phyloP scores from a whole-genome alignment of 306 rosid species.

The Canavalia gladiata region DNA sequence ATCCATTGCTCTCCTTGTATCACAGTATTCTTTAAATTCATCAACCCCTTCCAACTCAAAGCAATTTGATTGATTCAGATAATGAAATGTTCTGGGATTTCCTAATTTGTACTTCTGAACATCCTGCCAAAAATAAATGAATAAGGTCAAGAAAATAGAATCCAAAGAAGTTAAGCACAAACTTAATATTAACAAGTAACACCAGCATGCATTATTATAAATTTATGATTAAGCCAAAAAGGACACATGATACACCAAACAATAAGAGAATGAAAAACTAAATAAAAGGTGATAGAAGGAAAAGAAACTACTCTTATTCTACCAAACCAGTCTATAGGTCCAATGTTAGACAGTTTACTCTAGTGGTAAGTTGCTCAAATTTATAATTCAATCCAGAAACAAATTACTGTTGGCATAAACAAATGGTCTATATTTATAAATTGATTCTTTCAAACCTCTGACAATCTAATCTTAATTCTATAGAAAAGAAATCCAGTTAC shows the following conservation, averaged over 20 bases:
- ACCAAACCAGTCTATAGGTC: slow-evolving; percentile 28
- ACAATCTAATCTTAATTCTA: slow-evolving; percentile 41
- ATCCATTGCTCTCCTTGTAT: slow-evolving; percentile 93
- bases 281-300: neutral
- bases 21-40: slow-evolving; percentile 81
- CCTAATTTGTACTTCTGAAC: slow-evolving; percentile 85
- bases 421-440: slow-evolving; percentile 41
- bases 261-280: slow-evolving; percentile 27
- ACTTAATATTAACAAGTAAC: slow-evolving; percentile 1
- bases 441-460: slow-evolving; percentile 31
- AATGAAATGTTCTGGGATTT: slow-evolving; percentile 85
- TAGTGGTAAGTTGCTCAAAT: slow-evolving; percentile 32
- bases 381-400: slow-evolving; percentile 41
- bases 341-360: slow-evolving; percentile 30
- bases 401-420: slow-evolving; percentile 31
- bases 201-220: slow-evolving; percentile 14
- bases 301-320: slow-evolving; percentile 32
- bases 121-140: slow-evolving; percentile 64
- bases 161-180: slow-evolving; percentile 36
- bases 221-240: slow-evolving; percentile 27
- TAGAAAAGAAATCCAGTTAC: slow-evolving; percentile 57
- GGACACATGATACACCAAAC: slow-evolving; percentile 28
- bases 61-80: slow-evolving; percentile 92
- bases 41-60: slow-evolving; percentile 86
- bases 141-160: slow-evolving; percentile 38